These are phyloP conservation scores for Botryotinia globosa DNA, from an alignment of 2,329 filamentous ascomycete species.

Conservation along the genomic window DNA sequence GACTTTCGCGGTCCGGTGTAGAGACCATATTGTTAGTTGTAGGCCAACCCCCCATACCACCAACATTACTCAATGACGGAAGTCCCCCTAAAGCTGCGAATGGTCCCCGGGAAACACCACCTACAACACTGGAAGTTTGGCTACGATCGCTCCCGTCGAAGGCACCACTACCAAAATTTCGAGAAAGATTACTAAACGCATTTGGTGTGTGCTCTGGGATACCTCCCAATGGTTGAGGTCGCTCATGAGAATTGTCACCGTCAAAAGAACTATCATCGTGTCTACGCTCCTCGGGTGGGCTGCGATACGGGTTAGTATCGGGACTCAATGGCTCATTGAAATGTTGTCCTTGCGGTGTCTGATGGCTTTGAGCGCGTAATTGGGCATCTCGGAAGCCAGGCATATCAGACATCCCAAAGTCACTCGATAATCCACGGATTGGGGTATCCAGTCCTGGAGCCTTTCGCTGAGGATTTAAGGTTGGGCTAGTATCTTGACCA, in stretches of 20 bases:
- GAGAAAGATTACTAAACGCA: conserved; percentile 54
- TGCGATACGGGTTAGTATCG: conserved; percentile 94
- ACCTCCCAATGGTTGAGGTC: conserved; percentile 51
- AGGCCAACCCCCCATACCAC: conserved; percentile 45
- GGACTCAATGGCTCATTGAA: conserved; percentile 77
- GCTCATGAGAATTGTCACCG: conserved; percentile 43
- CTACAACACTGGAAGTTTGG: conserved; percentile 84
- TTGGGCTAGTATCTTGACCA: conserved; percentile 65
- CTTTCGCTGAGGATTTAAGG: conserved; percentile 44
- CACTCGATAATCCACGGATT: conserved; percentile 45
- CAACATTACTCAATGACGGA: conserved; percentile 50
- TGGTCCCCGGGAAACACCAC: conserved; percentile 52
- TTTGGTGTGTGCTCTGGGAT: conserved; percentile 50
- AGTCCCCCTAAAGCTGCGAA: conserved; percentile 64
- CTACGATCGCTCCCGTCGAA: conserved; percentile 79
- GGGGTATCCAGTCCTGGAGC: conserved; percentile 46
- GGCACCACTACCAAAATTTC: conserved; percentile 46
- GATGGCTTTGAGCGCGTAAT: conserved; percentile 43
- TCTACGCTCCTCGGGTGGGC: conserved; percentile 62
- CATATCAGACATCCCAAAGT: conserved; percentile 62
- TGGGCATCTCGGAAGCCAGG: conserved; percentile 57
- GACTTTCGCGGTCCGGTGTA: conserved; percentile 63
- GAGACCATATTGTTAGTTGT: conserved; percentile 60
- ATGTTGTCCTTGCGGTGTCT: conserved; percentile 40
- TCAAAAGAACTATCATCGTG: conserved; percentile 44